Evolutionary conservation across 2,329 filamentous ascomycete genomes (phyloP).

Genomic region (Coleophoma eucalyptorum): DNA sequence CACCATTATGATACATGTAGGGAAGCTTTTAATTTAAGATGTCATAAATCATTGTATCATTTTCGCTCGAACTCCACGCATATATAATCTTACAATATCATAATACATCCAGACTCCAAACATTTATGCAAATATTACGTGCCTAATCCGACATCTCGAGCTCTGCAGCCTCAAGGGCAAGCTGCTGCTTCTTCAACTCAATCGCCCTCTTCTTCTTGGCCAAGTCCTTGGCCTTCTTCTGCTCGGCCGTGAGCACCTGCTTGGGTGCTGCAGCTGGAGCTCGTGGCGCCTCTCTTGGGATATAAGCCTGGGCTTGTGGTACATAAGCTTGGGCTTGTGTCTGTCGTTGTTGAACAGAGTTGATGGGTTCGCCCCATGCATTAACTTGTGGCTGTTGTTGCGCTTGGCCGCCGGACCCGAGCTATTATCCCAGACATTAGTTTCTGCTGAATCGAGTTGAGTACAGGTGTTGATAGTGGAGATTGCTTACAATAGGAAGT

Average conservation of each 20-base stretch:
- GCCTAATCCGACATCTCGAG: conserved; percentile 10
- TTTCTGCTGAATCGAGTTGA: not conserved
- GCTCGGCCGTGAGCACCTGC: conserved; percentile 12
- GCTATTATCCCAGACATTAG: conserved; percentile 3
- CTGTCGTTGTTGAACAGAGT: not conserved
- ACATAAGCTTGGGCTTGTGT: conserved; percentile 1
- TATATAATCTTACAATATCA: too few relatives aligned
- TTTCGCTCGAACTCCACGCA: too few relatives aligned
- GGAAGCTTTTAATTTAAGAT: too few relatives aligned
- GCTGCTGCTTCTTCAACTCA: conserved; percentile 18
- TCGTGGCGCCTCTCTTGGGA: conserved; percentile 1
- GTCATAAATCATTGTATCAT: too few relatives aligned
- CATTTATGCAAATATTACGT: too few relatives aligned
- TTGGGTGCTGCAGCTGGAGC: conserved; percentile 5
- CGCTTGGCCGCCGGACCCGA: conserved; percentile 10
- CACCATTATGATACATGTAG: too few relatives aligned
- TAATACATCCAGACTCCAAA: too few relatives aligned
- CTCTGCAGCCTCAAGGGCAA: conserved; percentile 17
- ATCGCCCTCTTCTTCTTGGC: conserved; percentile 17
- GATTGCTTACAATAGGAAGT: conserved; percentile 14
- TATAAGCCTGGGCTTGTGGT: not conserved
- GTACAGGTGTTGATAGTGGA: not conserved
- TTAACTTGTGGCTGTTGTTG: conserved; percentile 7
- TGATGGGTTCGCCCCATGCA: too few relatives aligned
- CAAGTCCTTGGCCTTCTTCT: conserved; percentile 14